phyloP scores from a whole-genome alignment of 2,329 filamentous ascomycete species.

The Alternaria infectoria region DNA sequence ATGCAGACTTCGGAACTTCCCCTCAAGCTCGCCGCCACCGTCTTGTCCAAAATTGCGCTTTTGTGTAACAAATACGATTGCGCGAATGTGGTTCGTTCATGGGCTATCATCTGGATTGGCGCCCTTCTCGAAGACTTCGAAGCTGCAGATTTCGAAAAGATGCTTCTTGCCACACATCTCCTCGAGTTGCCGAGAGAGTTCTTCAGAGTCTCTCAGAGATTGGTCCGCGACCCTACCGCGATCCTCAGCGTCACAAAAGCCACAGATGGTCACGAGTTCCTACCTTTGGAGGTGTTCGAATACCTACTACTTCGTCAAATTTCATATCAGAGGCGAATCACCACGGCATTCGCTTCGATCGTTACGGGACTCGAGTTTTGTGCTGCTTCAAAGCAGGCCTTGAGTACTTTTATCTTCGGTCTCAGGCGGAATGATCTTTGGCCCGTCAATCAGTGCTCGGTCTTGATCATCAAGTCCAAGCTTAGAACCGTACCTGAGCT shows the following conservation, averaged over 20 bases:
- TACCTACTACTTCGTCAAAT: background rate
- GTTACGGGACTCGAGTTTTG: background rate
- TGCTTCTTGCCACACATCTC: conserved; percentile 11
- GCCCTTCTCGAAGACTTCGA: background rate
- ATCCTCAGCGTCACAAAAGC: background rate
- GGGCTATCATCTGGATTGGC: conserved; percentile 12
- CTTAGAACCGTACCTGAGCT: background rate
- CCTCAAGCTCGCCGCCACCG: conserved; percentile 7
- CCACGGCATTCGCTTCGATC: background rate
- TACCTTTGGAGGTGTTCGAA: background rate
- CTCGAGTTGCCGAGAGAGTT: conserved; percentile 14
- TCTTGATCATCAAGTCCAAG: background rate
- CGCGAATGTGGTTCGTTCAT: conserved; percentile 15
- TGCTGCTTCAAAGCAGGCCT: too few relatives aligned
- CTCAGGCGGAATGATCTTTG: background rate
- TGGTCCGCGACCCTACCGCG: background rate
- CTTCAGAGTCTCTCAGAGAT: background rate
- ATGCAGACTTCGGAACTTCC: conserved; percentile 14
- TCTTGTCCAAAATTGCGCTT: conserved; percentile 21
- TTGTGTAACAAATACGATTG: conserved; percentile 37
- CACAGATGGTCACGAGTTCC: background rate
- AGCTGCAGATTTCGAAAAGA: background rate
- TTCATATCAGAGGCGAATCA: background rate
- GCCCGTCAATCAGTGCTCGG: background rate
- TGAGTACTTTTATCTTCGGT: too few relatives aligned